Percentiles rank a stretch among this genome's conserved stretches.
Evolutionary conservation across 805 yeast species (phyloP).

Genomic region (Ogataea pignaliae): DNA sequence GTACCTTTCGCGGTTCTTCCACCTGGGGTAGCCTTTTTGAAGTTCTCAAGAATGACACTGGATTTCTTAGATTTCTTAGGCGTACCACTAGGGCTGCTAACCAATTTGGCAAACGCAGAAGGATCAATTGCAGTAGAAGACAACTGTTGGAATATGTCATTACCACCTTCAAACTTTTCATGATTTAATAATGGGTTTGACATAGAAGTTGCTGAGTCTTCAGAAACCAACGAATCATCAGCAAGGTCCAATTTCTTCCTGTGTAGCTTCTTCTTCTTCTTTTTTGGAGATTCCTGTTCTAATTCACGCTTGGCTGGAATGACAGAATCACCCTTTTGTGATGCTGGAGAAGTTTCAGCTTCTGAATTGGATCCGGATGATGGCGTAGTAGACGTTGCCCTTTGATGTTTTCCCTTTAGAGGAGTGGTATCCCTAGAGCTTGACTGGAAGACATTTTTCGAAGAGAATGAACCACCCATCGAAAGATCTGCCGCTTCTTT

Average conservation of each 20-base stretch:
- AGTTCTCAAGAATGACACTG: constrained; percentile 10
- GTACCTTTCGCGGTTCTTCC: constrained; percentile 12
- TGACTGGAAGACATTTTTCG: constrained; percentile 2
- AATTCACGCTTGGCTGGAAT: constrained; percentile 17
- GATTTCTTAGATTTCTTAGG: constrained; percentile 7
- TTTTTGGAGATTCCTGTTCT: constrained; percentile 10
- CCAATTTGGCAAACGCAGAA: constrained; percentile 5
- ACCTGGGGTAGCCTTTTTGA: constrained; percentile 15
- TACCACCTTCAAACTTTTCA: constrained; percentile 23
- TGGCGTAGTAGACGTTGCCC: neutral
- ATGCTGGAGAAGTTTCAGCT: constrained; percentile 2
- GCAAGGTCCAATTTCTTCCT: constrained; percentile 3
- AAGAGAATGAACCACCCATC: neutral
- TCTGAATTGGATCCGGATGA: too few species aligned
- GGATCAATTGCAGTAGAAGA: constrained; percentile 4
- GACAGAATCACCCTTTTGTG: constrained; percentile 8
- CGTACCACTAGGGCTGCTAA: constrained; percentile 6
- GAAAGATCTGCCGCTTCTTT: neutral
- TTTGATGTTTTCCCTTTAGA: neutral
- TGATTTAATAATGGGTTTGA: constrained; percentile 14
- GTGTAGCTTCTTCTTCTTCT: constrained; percentile 15
- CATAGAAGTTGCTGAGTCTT: constrained; percentile 8
- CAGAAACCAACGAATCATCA: constrained; percentile 12
- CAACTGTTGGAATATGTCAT: constrained; percentile 11
- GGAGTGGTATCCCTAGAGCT: neutral